Conservation (phyloP, 2,329 filamentous ascomycete genomes). For the Tolypocladium nubicola region DNA sequence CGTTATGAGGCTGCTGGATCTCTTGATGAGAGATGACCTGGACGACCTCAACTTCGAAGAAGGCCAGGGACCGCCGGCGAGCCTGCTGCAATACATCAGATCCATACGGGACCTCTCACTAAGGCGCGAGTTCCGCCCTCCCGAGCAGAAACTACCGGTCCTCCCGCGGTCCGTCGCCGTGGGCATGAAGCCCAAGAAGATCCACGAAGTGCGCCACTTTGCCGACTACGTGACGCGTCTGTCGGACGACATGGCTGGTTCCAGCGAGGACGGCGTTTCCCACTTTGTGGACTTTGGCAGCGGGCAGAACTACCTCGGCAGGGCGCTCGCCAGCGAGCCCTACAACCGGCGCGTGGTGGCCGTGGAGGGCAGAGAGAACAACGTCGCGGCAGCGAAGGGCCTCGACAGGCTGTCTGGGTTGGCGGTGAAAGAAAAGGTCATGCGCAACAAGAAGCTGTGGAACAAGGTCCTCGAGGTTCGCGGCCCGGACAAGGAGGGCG, state of each 20-base stretch:
- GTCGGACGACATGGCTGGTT: slow-evolving; percentile 44
- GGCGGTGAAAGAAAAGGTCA: slow-evolving; percentile 59
- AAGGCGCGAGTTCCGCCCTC: slow-evolving; percentile 44
- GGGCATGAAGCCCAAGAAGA: slow-evolving; percentile 94
- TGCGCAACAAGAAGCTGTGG: slow-evolving; percentile 77
- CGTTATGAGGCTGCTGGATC: slow-evolving; percentile 66
- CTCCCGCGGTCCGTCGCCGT: slow-evolving; percentile 64
- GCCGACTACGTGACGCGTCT: slow-evolving; percentile 67
- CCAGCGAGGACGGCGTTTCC: slow-evolving; percentile 53
- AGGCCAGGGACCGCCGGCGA: slow-evolving; percentile 32
- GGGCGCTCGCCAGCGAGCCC: slow-evolving; percentile 72
- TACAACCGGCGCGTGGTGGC: slow-evolving; percentile 84
- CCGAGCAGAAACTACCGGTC: slow-evolving; percentile 35
- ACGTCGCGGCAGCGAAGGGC: slow-evolving; percentile 73
- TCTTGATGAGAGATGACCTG: slow-evolving; percentile 72
- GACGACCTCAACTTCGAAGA: slow-evolving; percentile 18
- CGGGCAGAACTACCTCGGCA: slow-evolving; percentile 90
- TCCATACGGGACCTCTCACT: slow-evolving; percentile 62
- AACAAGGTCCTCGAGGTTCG: slow-evolving; percentile 35
- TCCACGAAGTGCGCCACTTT: slow-evolving; percentile 87
- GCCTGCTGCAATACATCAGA: slow-evolving; percentile 61
- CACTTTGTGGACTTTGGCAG: slow-evolving; percentile 95
- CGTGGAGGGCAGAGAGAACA: slow-evolving; percentile 77
- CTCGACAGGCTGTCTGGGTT: slow-evolving; percentile 79
- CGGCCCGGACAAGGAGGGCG: slow-evolving; percentile 22